Percentiles rank a stretch among this genome's conserved stretches.
These are phyloP conservation scores for Rhodotorula mucilaginosa DNA, from an alignment of 1,284 basidiomycete genomes.

Conservation along the genomic window DNA sequence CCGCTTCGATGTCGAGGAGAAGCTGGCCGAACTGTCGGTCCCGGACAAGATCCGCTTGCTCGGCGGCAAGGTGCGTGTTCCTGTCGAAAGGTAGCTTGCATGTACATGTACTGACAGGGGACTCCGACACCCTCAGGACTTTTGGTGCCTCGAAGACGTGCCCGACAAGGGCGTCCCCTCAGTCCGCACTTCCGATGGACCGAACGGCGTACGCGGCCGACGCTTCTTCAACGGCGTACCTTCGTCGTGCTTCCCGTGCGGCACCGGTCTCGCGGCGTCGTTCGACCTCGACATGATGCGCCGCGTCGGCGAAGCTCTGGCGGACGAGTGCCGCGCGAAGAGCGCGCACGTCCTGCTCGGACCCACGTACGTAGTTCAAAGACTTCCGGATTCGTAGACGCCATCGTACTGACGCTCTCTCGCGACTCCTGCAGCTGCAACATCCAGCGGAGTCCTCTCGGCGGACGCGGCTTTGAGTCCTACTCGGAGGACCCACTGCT, in stretches of 20 bases:
- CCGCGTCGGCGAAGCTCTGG: conserved; percentile 23
- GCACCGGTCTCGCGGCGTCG: conserved; percentile 29
- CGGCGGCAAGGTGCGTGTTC: conserved; percentile 22
- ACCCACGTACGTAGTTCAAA: conserved; percentile 59
- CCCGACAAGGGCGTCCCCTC: conserved; percentile 11
- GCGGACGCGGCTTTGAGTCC: conserved; percentile 62
- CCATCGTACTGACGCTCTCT: not conserved
- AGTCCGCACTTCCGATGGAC: conserved; percentile 18
- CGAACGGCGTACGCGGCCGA: conserved; percentile 25
- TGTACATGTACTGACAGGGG: too few species aligned
- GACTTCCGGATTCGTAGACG: not conserved
- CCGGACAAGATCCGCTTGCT: conserved; percentile 22
- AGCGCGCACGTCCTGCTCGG: conserved; percentile 27
- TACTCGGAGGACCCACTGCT: conserved; percentile 57
- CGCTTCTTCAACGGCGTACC: conserved; percentile 28
- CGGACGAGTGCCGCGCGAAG: conserved; percentile 27
- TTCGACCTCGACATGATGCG: conserved; percentile 24
- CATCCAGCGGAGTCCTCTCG: conserved; percentile 58
- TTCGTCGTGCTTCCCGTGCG: conserved; percentile 22
- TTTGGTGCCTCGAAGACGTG: conserved; percentile 25
- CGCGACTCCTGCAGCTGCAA: conserved; percentile 53
- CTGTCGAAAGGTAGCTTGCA: too few species aligned
- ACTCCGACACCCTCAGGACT: conserved; percentile 2
- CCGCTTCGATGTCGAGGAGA: conserved; percentile 21
- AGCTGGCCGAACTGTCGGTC: conserved; percentile 12